phyloP scores from a whole-genome alignment of 306 rosid species.

The Alnus glutinosa region DNA sequence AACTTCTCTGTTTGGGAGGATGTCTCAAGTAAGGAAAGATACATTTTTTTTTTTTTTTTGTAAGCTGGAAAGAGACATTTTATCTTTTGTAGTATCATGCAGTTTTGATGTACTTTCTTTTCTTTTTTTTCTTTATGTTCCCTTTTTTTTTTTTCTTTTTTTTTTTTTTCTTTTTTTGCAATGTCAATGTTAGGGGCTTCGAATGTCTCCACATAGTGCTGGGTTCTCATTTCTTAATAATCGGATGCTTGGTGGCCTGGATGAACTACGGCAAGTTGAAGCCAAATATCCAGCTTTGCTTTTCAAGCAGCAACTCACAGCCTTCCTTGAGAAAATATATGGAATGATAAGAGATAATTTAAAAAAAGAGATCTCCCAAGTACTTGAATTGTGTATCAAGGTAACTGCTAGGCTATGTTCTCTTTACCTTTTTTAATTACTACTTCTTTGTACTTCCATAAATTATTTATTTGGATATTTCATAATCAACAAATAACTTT shows the following conservation, averaged over 20 bases:
- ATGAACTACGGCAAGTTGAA: constrained; percentile 95
- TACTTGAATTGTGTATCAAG: constrained; percentile 84
- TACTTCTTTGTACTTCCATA: constrained; percentile 6
- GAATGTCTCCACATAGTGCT: constrained; percentile 93
- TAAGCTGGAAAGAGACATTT: neutral
- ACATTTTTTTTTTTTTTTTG: neutral
- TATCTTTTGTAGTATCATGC: constrained; percentile 43
- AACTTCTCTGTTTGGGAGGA: constrained; percentile 71
- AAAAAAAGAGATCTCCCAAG: constrained; percentile 81
- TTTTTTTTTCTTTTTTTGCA: constrained; percentile 9
- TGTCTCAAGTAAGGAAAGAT: constrained; percentile 66
- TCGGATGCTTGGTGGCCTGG: constrained; percentile 79
- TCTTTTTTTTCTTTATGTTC: no score
- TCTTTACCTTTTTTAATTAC: neutral
- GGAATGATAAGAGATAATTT: constrained; percentile 80
- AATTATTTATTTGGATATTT: no score
- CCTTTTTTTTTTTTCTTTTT: constrained; percentile 21
- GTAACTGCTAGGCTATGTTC: constrained; percentile 31
- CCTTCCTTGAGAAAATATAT: constrained; percentile 95
- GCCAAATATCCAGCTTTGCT: constrained; percentile 96
- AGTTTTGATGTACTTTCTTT: constrained; percentile 50
- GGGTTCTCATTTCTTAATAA: constrained; percentile 92
- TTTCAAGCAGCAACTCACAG: constrained; percentile 99
- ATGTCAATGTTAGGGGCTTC: constrained; percentile 65
- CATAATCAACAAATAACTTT: no score